These are phyloP conservation scores for Cryptococcus sp. DNA, from an alignment of 1,284 basidiomycete species.

Conservation along the genomic window DNA sequence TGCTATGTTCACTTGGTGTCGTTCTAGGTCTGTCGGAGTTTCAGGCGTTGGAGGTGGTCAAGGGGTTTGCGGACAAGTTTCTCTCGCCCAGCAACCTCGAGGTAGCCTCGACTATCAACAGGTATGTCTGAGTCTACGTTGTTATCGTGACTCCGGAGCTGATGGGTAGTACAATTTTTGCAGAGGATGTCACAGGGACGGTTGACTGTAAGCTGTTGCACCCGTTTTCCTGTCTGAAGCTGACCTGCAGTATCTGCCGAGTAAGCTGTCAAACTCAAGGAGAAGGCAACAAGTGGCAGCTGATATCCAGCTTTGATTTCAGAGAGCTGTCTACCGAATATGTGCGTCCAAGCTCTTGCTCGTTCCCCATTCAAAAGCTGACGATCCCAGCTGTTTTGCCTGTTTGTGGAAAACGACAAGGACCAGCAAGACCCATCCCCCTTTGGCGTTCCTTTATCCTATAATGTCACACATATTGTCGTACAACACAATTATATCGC, in stretches of 20 bases:
- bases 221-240: neutral
- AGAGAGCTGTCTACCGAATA: conserved; percentile 7
- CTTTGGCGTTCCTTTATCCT: conserved; percentile 16
- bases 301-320: conserved; percentile 2
- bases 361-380: neutral
- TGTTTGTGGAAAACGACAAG: conserved; percentile 17
- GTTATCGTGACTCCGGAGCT: no score
- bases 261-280: neutral
- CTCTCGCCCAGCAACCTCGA: conserved; percentile 13
- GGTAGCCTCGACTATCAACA: conserved; percentile 13
- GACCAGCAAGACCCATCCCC: conserved; percentile 13
- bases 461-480: conserved; percentile 15
- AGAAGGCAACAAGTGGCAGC: neutral
- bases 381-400: conserved; percentile 16
- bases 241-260: conserved; percentile 3
- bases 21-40: neutral
- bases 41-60: neutral
- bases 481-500: conserved; percentile 17
- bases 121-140: conserved; percentile 4
- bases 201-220: conserved; percentile 7
- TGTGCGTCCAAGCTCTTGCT: neutral
- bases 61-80: conserved; percentile 12
- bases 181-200: conserved; percentile 10
- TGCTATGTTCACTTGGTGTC: no score
- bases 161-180: conserved; percentile 9